These are phyloP conservation scores for Suillus tomentosus DNA, from an alignment of 768 basidiomycete genomes.

Conservation along the genomic window DNA sequence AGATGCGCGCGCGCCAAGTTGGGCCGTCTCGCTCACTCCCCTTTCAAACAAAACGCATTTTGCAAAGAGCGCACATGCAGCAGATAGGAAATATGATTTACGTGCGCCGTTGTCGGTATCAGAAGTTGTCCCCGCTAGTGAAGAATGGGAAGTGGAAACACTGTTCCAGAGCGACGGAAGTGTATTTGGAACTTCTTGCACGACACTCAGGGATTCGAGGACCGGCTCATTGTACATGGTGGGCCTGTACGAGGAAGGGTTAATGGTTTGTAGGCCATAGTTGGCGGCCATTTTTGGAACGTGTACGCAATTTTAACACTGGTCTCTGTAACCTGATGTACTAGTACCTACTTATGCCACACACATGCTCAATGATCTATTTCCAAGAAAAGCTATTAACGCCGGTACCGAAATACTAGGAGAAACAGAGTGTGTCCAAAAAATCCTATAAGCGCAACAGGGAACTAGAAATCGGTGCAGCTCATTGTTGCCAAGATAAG, in stretches of 20 bases:
- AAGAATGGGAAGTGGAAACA: constrained; percentile 51
- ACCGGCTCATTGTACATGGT: constrained; percentile 53
- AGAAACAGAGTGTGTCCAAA: background rate
- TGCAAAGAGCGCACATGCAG: constrained; percentile 7
- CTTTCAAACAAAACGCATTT: background rate
- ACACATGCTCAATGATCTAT: background rate
- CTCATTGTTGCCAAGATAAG: background rate
- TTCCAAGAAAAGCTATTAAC: background rate
- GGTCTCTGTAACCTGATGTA: background rate
- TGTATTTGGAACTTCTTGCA: constrained; percentile 55
- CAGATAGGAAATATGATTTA: constrained; percentile 35
- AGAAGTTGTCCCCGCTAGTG: constrained; percentile 38
- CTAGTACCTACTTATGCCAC: background rate
- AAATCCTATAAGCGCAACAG: background rate
- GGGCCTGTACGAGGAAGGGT: constrained; percentile 60
- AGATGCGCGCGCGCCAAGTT: constrained; percentile 50
- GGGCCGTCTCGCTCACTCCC: constrained; percentile 52
- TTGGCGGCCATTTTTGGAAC: background rate
- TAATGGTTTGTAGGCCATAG: constrained; percentile 50
- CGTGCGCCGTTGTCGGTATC: constrained; percentile 52
- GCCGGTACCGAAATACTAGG: background rate
- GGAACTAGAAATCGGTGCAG: background rate
- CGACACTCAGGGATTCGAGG: constrained; percentile 50
- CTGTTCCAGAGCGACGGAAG: constrained; percentile 77
- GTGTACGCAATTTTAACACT: background rate